Base-by-base conservation (phyloP, 495 filamentous ascomycete species). In the Opeltia flavorubescens region DNA sequence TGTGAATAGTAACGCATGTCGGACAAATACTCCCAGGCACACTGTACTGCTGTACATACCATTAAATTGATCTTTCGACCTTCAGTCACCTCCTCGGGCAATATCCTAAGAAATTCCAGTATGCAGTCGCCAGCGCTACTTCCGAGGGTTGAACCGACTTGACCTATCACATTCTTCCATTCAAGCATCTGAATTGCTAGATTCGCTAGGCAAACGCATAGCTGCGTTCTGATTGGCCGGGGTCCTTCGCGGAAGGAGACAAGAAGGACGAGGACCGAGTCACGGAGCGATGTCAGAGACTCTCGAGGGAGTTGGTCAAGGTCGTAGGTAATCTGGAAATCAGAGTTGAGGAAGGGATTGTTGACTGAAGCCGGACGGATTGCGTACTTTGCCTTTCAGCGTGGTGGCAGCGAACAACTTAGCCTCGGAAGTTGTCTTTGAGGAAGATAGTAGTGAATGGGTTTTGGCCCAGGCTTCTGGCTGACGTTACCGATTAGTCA, bases 31-130 rank as follows among this genome's bases (percentile, higher is more conserved):
- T 42, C 28, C 41, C 53, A 49, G 46, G 40, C 52, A 45, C 44
- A 54, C 50, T 58, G 62, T 68, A 58, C 68, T 72, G 69, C 72
- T 75, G 65, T 69, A 88, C 87, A 69, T 89, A 95, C 89, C 72
- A 84, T 86, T 65, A 99, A 74, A 73, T 85, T 93, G 75, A 96
- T 94, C 70, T 95, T 96, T 65, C 91, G 85, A 65, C 93, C 91
- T 71, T 96, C 91, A 42, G 86, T 96, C 62, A 99, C 93, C 75
- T 99, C 91, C 71, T 99, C 91, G 17, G 91, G 91, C 39, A 99
- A 77, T 56, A 99, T 88, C 59, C 80, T 87, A 46, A 99, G 71
- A 64, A 99, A 96, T 59, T 96, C 93, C 51, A 99, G 66, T 53
- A 95, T 82, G 60, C 84, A 89, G 44, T 89, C 80, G 53, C 81